These are phyloP conservation scores for Basipetospora chlamydospora DNA, from an alignment of 2,329 filamentous ascomycete species.

Conservation along the genomic window DNA sequence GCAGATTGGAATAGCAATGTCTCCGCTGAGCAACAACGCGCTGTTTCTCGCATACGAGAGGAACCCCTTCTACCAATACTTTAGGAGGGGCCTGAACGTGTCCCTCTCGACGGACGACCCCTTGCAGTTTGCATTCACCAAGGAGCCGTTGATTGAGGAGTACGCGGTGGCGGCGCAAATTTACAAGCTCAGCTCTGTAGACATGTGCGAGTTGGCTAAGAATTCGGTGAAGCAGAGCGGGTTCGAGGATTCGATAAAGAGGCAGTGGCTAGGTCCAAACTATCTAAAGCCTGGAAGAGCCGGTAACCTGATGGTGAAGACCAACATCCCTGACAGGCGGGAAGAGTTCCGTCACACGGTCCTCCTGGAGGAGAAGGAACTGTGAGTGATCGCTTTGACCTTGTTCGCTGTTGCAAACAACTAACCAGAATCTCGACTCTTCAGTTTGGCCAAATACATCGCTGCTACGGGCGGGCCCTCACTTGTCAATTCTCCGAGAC, in stretches of 20 bases:
- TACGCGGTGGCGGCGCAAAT: conserved; percentile 97
- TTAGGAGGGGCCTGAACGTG: conserved; percentile 86
- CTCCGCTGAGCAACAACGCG: conserved; percentile 95
- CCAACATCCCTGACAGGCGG: conserved; percentile 86
- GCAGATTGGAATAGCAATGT: conserved; percentile 98
- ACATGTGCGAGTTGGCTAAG: conserved; percentile 97
- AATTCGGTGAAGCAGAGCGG: conserved; percentile 92
- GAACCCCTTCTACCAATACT: conserved; percentile 92
- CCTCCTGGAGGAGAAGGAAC: conserved; percentile 63
- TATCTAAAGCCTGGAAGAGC: conserved; percentile 65
- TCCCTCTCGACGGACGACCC: conserved; percentile 95
- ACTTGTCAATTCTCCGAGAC: not conserved
- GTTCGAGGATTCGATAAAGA: conserved; percentile 78
- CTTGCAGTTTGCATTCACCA: conserved; percentile 95
- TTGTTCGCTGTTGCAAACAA: not conserved
- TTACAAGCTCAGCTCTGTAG: conserved; percentile 89
- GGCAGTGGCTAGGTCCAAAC: conserved; percentile 74
- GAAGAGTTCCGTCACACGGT: conserved; percentile 85
- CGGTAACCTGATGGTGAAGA: conserved; percentile 89
- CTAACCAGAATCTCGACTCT: not conserved
- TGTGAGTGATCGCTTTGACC: conserved; percentile 41
- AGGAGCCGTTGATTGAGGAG: conserved; percentile 94
- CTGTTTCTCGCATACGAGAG: conserved; percentile 92
- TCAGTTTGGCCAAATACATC: not conserved
- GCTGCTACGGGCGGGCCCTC: not conserved